Percentiles rank a stretch among this genome's conserved stretches.
phyloP scores from a whole-genome alignment of 164 flowering plant genomes.

The Vitis amurensis region DNA sequence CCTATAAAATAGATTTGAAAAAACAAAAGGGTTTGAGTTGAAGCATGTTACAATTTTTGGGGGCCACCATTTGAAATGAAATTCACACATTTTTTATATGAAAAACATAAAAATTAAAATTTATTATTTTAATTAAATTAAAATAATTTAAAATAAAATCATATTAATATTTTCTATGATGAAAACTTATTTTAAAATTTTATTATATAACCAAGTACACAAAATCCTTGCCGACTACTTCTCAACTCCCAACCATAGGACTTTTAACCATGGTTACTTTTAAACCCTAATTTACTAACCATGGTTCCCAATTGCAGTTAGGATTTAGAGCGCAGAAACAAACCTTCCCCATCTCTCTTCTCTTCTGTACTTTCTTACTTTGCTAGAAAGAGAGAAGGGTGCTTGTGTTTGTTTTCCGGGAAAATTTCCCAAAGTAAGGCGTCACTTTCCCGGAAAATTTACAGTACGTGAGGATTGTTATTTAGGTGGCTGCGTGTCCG shows the following conservation, averaged over 20 bases:
- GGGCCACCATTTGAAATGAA: conserved; percentile 8
- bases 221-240: conserved; percentile 28
- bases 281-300: conserved; percentile 9
- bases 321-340: conserved; percentile 2
- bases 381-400: background rate
- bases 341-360: background rate
- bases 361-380: conserved; percentile 4
- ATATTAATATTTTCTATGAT: too few relatives aligned
- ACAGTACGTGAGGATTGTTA: conserved; percentile 2
- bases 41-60: background rate
- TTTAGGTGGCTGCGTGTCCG: background rate
- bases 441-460: conserved; percentile 16
- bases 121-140: too few relatives aligned
- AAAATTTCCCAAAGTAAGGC: background rate
- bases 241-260: conserved; percentile 19
- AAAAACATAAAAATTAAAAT: too few relatives aligned
- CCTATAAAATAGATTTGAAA: too few relatives aligned
- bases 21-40: too few relatives aligned
- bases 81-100: conserved; percentile 1
- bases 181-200: too few relatives aligned
- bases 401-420: conserved; percentile 18
- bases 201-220: conserved; percentile 9
- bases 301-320: conserved; percentile 16
- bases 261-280: conserved; percentile 24
- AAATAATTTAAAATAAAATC: too few relatives aligned